Base-by-base conservation (phyloP, 2,329 filamentous ascomycete species). In the Diaporthe citriasiana region DNA sequence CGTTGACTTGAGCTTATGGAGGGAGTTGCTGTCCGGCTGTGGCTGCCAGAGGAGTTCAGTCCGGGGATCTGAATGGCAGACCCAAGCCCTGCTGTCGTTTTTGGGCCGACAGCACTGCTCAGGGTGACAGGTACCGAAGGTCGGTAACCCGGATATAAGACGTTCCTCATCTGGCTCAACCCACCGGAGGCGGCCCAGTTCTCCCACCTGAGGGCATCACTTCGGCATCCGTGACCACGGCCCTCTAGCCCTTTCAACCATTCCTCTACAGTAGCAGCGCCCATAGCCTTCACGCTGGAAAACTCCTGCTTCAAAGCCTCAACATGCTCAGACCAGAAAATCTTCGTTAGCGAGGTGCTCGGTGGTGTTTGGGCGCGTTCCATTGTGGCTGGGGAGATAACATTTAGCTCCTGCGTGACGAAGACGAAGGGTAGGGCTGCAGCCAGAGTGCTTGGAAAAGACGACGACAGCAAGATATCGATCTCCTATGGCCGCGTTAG, bases 161-260 rank as follows among this genome's bases (percentile, higher is more conserved):
- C 74, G 25, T 79, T 82, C 66, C 82, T 81, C 79, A 88, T 84
- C 53, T 81, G 82, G 13, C 75, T 57, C 53, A 86, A 71, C 45
- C 84, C 84, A 63, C 86, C 86, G 53, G 87, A 82, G 5, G 79
- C 77, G 76, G 92, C 91, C 90, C 93, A 96, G 78, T 91, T 92
- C 80, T 95, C 94, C 92, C 93, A 96, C 66, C 93, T 89, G 38
- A 89, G 87, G 40, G 90, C 87, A 79, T 93, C 91, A 15, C 85
- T 87, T 77, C 91, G 88, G 65, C 87, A 83, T 74, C 90, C 86
- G 77, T 89, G 89, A 13, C 93, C 93, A 73, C 90, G 87, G 38
- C 84, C 85, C 56, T 91, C 89, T 4, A 97, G 87, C 13, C 94
- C 94, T 82, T 95, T 95, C 40, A 91, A 86, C 94, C 94, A 97